These are phyloP conservation scores for Allium fistulosum DNA, from an alignment of 106 monocot species.

Conservation along the genomic window DNA sequence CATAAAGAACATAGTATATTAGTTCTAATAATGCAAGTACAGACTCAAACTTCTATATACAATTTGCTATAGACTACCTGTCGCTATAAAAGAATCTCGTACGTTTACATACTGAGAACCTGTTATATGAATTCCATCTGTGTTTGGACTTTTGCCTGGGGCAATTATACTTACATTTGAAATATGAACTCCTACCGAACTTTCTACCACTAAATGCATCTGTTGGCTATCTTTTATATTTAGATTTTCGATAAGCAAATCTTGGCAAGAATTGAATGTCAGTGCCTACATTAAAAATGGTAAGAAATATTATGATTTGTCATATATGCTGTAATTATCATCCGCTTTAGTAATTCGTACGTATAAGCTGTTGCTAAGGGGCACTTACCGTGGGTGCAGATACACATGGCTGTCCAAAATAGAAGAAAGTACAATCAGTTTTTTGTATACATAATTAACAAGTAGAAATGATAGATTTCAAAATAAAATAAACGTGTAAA, in stretches of 20 bases:
- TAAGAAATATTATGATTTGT: neutral
- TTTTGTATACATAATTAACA: neutral
- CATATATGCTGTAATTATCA: neutral
- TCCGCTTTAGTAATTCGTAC: neutral
- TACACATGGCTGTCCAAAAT: neutral
- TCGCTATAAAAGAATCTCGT: slow-evolving; percentile 32
- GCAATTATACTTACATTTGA: slow-evolving; percentile 34
- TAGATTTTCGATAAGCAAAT: slow-evolving; percentile 40
- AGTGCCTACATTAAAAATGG: slow-evolving; percentile 33
- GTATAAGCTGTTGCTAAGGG: neutral
- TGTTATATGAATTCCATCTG: slow-evolving; percentile 75
- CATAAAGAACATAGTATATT: neutral
- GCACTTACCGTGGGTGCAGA: slow-evolving; percentile 9
- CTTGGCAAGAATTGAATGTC: slow-evolving; percentile 39
- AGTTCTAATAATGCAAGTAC: neutral
- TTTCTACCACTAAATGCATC: slow-evolving; percentile 46
- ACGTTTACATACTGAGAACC: slow-evolving; percentile 40
- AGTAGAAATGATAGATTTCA: neutral
- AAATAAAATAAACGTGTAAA: neutral
- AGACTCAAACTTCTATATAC: neutral
- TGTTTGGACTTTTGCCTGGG: slow-evolving; percentile 62
- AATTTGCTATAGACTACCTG: slow-evolving; percentile 29
- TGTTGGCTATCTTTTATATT: slow-evolving; percentile 61
- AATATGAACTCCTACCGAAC: slow-evolving; percentile 27
- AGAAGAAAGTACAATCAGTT: neutral